Conservation (phyloP, 2,329 filamentous ascomycete genomes). For the Leptographium radiaticola region DNA sequence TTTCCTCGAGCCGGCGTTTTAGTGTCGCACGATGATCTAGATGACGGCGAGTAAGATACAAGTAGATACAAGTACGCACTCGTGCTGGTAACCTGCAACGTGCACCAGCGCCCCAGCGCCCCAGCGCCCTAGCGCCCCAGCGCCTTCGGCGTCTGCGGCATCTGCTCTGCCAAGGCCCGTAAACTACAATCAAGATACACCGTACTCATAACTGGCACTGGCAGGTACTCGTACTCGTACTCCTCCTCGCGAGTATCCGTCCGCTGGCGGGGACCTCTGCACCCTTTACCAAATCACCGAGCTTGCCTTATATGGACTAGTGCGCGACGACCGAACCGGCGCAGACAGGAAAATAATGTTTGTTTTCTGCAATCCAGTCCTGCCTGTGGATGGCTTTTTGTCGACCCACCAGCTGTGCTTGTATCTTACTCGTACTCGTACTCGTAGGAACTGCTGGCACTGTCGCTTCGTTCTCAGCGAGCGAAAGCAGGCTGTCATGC, state of each 20-base stretch:
- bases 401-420: neutral
- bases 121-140: too few species aligned
- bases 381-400: neutral
- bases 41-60: neutral
- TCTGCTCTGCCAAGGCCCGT: too few species aligned
- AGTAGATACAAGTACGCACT: neutral
- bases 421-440: neutral
- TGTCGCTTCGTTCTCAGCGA: neutral
- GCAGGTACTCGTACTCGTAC: too few species aligned
- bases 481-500: neutral
- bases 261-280: neutral
- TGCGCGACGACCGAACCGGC: neutral
- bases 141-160: too few species aligned
- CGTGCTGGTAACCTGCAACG: neutral
- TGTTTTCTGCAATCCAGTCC: neutral
- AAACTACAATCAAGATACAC: too few species aligned
- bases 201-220: too few species aligned
- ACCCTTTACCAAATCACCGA: neutral
- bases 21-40: neutral
- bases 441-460: neutral
- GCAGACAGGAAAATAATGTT: neutral
- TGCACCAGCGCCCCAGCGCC: too few species aligned
- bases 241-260: too few species aligned
- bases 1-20: neutral
- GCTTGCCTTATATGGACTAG: neutral